These are phyloP conservation scores for Penicillium sp. DNA, from an alignment of 2,329 filamentous ascomycete species.

Conservation along the genomic window DNA sequence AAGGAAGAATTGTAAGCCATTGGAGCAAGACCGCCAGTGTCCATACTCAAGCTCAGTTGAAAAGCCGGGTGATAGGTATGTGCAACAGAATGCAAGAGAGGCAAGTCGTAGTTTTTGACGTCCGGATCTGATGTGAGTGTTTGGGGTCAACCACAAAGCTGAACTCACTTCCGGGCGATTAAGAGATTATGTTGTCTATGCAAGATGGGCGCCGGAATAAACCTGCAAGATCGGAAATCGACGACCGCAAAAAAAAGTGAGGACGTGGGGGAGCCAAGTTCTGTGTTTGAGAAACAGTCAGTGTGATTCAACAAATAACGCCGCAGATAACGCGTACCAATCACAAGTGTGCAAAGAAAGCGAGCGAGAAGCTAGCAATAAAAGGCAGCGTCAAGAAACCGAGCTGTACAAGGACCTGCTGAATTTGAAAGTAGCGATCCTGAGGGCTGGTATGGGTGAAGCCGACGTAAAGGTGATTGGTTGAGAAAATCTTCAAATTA, in stretches of 20 bases:
- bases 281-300: slow-evolving; percentile 8
- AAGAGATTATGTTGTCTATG: slow-evolving; percentile 31
- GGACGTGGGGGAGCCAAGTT: slow-evolving; percentile 4
- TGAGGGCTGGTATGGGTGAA: slow-evolving; percentile 2
- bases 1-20: slow-evolving; percentile 86
- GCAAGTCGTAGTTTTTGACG: slow-evolving; percentile 14
- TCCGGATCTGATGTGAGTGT: slow-evolving; percentile 17
- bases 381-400: slow-evolving; percentile 14
- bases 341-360: slow-evolving; percentile 20
- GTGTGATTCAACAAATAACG: slow-evolving; percentile 3
- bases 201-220: slow-evolving; percentile 16
- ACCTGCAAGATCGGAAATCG: slow-evolving; percentile 5
- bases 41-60: slow-evolving; percentile 52
- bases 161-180: slow-evolving; percentile 26
- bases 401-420: slow-evolving; percentile 21
- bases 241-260: slow-evolving; percentile 6
- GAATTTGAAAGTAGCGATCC: slow-evolving; percentile 6
- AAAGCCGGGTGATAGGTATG: slow-evolving; percentile 28
- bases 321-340: slow-evolving; percentile 15
- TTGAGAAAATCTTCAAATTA: slow-evolving; percentile 15
- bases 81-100: slow-evolving; percentile 22
- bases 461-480: slow-evolving; percentile 7
- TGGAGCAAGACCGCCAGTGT: slow-evolving; percentile 99
- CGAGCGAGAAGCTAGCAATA: slow-evolving; percentile 24
- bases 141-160: slow-evolving; percentile 31